Evolutionary conservation across 2,329 filamentous ascomycete species (phyloP).

Genomic region (Tolypocladium tundrense): DNA sequence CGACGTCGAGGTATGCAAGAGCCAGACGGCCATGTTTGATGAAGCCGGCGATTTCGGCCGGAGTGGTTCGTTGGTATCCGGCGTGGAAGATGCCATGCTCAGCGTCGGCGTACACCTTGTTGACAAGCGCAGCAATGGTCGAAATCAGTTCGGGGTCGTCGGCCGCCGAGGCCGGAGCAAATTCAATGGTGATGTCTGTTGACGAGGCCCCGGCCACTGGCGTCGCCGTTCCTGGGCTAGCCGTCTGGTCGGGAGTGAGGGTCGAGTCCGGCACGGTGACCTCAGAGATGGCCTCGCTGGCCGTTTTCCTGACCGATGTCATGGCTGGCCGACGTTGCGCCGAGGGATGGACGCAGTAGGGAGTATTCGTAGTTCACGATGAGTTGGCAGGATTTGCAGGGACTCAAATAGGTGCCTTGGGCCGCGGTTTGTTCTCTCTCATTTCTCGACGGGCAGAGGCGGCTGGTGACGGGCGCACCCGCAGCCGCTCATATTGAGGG

Average conservation of each 20-base stretch:
- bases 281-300: neutral
- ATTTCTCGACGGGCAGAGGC: neutral
- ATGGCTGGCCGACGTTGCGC: neutral
- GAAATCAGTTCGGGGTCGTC: constrained; percentile 7
- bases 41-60: constrained; percentile 10
- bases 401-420: neutral
- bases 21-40: constrained; percentile 13
- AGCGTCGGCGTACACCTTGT: constrained; percentile 13
- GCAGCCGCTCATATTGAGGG: neutral
- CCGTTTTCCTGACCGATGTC: neutral
- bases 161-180: constrained; percentile 9
- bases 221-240: neutral
- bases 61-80: constrained; percentile 15
- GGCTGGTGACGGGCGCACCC: neutral
- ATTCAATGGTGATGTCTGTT: constrained; percentile 7
- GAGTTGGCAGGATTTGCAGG: neutral
- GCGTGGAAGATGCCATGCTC: constrained; percentile 15
- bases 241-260: neutral
- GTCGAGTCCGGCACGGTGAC: neutral
- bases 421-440: neutral
- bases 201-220: neutral
- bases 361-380: neutral
- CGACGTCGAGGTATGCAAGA: constrained; percentile 11
- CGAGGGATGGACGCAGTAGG: neutral
- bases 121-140: constrained; percentile 11